Percentiles rank a stretch among this genome's conserved stretches.
These are phyloP conservation scores for Hypsizygus ulmarius DNA, from an alignment of 1,284 basidiomycete genomes.

Conservation along the genomic window DNA sequence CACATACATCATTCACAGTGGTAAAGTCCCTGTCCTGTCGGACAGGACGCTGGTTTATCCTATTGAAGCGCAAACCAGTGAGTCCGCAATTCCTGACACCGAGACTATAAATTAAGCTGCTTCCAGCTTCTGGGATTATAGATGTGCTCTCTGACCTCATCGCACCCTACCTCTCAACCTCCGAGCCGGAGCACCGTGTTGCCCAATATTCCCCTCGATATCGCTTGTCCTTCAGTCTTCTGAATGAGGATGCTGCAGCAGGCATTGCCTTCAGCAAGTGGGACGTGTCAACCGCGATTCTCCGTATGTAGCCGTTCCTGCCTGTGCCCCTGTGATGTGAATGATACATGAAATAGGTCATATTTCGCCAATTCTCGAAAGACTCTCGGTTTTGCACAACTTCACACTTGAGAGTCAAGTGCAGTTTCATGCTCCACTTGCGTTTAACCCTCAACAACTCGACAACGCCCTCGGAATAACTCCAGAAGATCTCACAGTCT, in stretches of 20 bases:
- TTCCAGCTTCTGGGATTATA: constrained; percentile 27
- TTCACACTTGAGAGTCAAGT: constrained; percentile 94
- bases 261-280: constrained; percentile 64
- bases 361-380: constrained; percentile 62
- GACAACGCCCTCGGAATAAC: constrained; percentile 56
- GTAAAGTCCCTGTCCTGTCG: not conserved
- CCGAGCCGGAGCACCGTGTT: constrained; percentile 51
- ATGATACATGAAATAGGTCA: constrained; percentile 50
- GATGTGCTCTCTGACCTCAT: constrained; percentile 47
- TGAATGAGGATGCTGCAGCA: constrained; percentile 84
- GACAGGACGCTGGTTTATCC: not conserved
- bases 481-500: constrained; percentile 82
- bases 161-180: constrained; percentile 45
- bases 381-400: constrained; percentile 74
- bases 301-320: constrained; percentile 46
- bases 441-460: constrained; percentile 64
- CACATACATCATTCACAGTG: not conserved
- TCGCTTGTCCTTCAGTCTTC: constrained; percentile 76
- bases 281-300: constrained; percentile 67
- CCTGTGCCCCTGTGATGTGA: not conserved
- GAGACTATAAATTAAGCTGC: not conserved
- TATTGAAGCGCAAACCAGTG: too few species aligned
- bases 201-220: constrained; percentile 78
- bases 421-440: constrained; percentile 87
- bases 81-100: not conserved